A percentile compares a stretch with the other conserved stretches of the same genome.
Conservation (phyloP, 2,329 filamentous ascomycete species). For the Myriangium duriaei region DNA sequence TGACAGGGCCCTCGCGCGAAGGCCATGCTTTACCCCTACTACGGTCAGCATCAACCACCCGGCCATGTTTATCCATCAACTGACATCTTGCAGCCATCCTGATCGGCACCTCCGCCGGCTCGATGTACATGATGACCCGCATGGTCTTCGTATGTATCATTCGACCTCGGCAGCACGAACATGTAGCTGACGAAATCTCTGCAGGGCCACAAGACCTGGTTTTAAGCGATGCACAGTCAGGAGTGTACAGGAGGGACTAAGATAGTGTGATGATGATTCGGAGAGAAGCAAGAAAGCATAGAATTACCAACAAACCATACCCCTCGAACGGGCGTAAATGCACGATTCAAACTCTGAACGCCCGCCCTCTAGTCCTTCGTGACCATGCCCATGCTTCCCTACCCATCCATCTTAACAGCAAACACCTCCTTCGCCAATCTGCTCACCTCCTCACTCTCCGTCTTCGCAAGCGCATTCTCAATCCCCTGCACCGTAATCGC, state of each 20-base stretch:
- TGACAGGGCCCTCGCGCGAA: conserved; percentile 51
- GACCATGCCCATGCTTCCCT: background rate
- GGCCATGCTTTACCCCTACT: conserved; percentile 56
- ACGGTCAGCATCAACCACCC: conserved; percentile 23
- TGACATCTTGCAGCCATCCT: conserved; percentile 32
- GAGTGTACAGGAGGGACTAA: too few species aligned
- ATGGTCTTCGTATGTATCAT: conserved; percentile 42
- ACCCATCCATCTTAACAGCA: conserved; percentile 28
- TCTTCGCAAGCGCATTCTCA: conserved; percentile 38
- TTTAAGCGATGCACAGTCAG: conserved; percentile 8
- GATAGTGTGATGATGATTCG: too few species aligned
- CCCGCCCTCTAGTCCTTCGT: too few species aligned
- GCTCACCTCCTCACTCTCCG: conserved; percentile 41
- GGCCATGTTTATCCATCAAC: conserved; percentile 41
- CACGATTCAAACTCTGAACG: conserved; percentile 4
- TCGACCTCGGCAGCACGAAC: background rate
- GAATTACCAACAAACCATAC: background rate
- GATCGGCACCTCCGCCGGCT: conserved; percentile 27
- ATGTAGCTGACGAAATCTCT: conserved; percentile 1
- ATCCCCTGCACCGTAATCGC: conserved; percentile 46
- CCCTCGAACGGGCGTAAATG: background rate
- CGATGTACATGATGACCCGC: conserved; percentile 61
- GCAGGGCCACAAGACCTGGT: conserved; percentile 68
- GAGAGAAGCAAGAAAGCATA: conserved; percentile 5
- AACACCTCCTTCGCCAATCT: conserved; percentile 41